phyloP scores from a whole-genome alignment of 2,329 filamentous ascomycete species.

The Alternaria postmessia region DNA sequence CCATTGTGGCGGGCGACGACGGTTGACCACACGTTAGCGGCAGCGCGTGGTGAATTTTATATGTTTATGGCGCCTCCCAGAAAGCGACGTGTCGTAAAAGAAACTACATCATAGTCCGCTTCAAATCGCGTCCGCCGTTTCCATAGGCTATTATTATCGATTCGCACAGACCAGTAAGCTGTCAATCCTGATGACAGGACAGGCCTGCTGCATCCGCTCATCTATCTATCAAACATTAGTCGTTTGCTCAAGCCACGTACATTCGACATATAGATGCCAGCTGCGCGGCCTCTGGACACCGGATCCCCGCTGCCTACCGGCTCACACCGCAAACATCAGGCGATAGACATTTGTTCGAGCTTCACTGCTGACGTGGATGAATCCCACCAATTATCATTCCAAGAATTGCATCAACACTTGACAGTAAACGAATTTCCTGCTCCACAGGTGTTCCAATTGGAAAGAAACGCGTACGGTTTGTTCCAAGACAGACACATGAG shows the following conservation, averaged over 20 bases:
- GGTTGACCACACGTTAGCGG: neutral
- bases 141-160: neutral
- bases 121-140: slow-evolving; percentile 5
- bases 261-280: slow-evolving; percentile 3
- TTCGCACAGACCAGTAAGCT: slow-evolving; percentile 12
- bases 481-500: too few relatives aligned
- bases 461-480: too few relatives aligned
- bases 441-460: too few relatives aligned
- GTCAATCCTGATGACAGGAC: neutral
- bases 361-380: neutral
- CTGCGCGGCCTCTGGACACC: neutral
- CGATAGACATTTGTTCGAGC: neutral
- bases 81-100: neutral
- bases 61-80: neutral
- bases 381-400: too few relatives aligned
- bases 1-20: slow-evolving; percentile 23
- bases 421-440: too few relatives aligned
- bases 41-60: neutral
- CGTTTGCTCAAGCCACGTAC: neutral
- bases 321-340: neutral
- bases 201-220: neutral
- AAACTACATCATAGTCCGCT: slow-evolving; percentile 3
- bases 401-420: too few relatives aligned
- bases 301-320: slow-evolving; percentile 8
- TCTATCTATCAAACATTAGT: neutral